phyloP scores from a whole-genome alignment of 2,329 filamentous ascomycete genomes.

The Aspergillus tanneri region DNA sequence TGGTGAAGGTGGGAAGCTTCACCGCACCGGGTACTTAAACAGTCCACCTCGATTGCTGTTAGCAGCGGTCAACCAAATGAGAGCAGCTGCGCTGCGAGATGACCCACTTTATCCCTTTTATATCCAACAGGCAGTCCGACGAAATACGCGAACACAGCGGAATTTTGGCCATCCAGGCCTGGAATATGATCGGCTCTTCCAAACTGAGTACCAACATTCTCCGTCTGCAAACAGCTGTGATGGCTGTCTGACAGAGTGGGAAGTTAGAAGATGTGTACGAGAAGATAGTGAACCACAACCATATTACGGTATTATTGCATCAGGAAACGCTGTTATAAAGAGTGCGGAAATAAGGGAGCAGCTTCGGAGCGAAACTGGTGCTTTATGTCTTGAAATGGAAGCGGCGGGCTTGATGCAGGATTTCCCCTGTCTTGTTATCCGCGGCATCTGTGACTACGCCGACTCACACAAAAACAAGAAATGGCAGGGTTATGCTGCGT shows the following conservation, averaged over 20 bases:
- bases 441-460: constrained; percentile 11
- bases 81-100: too few species aligned
- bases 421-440: constrained; percentile 10
- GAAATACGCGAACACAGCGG: too few species aligned
- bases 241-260: too few species aligned
- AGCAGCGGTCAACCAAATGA: constrained; percentile 1
- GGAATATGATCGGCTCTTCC: too few species aligned
- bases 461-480: constrained; percentile 10
- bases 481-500: constrained; percentile 6
- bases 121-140: too few species aligned
- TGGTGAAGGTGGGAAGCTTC: neutral
- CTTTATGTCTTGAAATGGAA: constrained; percentile 7
- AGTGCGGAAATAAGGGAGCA: neutral
- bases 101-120: too few species aligned
- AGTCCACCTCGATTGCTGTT: neutral
- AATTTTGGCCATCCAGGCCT: too few species aligned
- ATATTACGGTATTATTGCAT: constrained; percentile 16
- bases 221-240: too few species aligned
- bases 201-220: too few species aligned
- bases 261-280: too few species aligned
- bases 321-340: constrained; percentile 9
- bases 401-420: neutral
- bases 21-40: neutral
- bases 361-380: neutral
- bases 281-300: too few species aligned